Base-by-base conservation (phyloP, 192 early-diverging fungal genomes). In the Paraglomus brasilianum region DNA sequence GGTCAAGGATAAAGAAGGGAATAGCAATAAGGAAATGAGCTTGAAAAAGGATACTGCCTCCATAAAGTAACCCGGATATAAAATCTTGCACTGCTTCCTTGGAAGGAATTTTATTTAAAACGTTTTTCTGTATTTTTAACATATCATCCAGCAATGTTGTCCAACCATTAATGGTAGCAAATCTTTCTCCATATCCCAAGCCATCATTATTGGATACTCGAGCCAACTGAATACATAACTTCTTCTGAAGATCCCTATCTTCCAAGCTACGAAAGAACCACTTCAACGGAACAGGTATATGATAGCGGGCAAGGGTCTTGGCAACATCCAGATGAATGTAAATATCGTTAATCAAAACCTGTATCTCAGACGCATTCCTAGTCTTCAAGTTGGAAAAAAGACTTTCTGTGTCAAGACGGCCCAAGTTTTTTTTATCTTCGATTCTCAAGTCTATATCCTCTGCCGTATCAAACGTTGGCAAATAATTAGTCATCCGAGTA, bases 161-260 rank as follows among this genome's bases (percentile, higher is more conserved):
- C 88, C 89, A 92, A 43, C 88, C 86, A 67, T 89, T 86, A 44
- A 90, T 87, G 41, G 68, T 77, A 46, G 86, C 79, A 51, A 83
- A 82, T 5, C 82, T 77, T 13, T 75, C 80, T 21, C 85, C 82
- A 61, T 78, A 78, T 41, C 63, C 79, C 69, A 85, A 80, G 1
- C 81, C 77, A 42, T 74, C 80, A 69, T 77, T 72, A 30, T 83
- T 74, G 44, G 81, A 78, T 45, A 80, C 75, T 7, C 80, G 65
- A 39, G 83, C 81, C 83, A 87, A 85, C 61, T 76, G 80, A 14
- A 82, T 72, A 58, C 88, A 80, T 56, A 92, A 75, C 46, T 85
- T 81, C n/a, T 80, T 80, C 61, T 87, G 87, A n/a, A 65, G 65
- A 17, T 62, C 69, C 8, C 76, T 70, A 44, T 81, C 66, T 17